These are phyloP conservation scores for Urtica urens DNA, from an alignment of 306 rosid species.

Conservation along the genomic window DNA sequence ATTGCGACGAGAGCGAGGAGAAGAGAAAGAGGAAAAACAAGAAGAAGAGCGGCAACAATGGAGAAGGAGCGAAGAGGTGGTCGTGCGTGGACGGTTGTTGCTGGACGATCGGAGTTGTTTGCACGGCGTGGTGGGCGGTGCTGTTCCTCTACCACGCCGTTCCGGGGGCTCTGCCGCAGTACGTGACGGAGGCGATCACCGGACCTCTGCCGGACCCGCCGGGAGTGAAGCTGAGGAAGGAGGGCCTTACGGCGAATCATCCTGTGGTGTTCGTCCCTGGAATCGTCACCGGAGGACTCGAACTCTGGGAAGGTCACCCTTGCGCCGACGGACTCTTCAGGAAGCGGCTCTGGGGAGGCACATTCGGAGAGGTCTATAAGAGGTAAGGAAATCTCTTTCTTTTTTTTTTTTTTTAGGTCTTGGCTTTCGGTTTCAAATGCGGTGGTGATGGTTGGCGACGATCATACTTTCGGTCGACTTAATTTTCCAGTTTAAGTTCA, in stretches of 20 bases:
- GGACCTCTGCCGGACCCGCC: constrained; percentile 80
- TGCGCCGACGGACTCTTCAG: constrained; percentile 69
- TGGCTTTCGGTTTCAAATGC: too few species aligned
- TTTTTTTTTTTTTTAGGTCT: too few species aligned
- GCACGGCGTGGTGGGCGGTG: constrained; percentile 65
- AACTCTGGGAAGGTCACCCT: constrained; percentile 74
- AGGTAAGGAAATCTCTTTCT: constrained; percentile 41
- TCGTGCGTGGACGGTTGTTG: constrained; percentile 67
- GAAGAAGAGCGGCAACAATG: constrained; percentile 8
- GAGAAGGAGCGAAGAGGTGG: constrained; percentile 29
- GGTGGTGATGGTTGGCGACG: too few species aligned
- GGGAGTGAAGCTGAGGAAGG: constrained; percentile 55
- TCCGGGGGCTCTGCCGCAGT: constrained; percentile 74
- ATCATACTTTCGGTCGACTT: too few species aligned
- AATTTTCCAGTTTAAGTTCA: too few species aligned
- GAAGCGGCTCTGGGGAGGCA: constrained; percentile 77
- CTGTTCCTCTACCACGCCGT: constrained; percentile 51
- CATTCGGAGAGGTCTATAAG: constrained; percentile 69
- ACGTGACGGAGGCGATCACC: constrained; percentile 53
- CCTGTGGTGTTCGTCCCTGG: constrained; percentile 84
- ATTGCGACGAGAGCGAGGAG: neutral
- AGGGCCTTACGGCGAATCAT: constrained; percentile 52
- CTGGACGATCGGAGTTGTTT: constrained; percentile 59
- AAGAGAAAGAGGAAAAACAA: constrained; percentile 7
- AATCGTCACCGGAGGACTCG: constrained; percentile 75